Evolutionary conservation across 768 basidiomycete genomes (phyloP).

Genomic region (Rhodotorula babjevae): DNA sequence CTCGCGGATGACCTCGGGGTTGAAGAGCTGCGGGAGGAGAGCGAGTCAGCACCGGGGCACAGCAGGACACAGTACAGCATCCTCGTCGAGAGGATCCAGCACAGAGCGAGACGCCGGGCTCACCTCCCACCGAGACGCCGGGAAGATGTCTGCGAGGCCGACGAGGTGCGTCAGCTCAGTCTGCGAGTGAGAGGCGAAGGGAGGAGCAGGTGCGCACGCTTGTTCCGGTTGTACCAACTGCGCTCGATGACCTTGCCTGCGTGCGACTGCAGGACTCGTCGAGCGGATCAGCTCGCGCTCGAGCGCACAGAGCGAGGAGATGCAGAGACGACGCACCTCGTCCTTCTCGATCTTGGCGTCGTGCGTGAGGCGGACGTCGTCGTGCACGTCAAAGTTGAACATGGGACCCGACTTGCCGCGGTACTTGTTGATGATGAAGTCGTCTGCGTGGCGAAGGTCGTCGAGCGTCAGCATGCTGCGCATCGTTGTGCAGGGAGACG

Average conservation of each 20-base stretch:
- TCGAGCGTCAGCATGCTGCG: neutral
- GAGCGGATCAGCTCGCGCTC: neutral
- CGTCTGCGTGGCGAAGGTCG: neutral
- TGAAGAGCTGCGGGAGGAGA: slow-evolving; percentile 24
- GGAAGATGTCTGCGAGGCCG: slow-evolving; percentile 35
- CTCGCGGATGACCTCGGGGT: slow-evolving; percentile 31
- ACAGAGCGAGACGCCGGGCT: neutral
- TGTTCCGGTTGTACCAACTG: slow-evolving; percentile 90
- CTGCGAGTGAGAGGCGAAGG: neutral
- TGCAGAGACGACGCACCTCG: slow-evolving; percentile 58
- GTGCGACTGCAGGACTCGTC: slow-evolving; percentile 52
- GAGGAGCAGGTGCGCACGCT: slow-evolving; percentile 50
- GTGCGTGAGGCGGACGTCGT: slow-evolving; percentile 87
- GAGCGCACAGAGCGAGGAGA: neutral
- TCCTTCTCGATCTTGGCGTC: slow-evolving; percentile 97
- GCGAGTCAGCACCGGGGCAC: neutral
- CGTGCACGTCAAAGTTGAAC: slow-evolving; percentile 98
- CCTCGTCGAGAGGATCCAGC: neutral
- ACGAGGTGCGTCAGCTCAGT: neutral
- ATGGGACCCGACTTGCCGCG: slow-evolving; percentile 95
- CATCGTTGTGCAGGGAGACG: neutral
- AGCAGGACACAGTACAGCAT: too few relatives aligned
- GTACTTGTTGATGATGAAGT: slow-evolving; percentile 94
- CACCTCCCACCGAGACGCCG: slow-evolving; percentile 38
- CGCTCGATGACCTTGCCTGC: slow-evolving; percentile 98